Evolutionary conservation across 2,329 filamentous ascomycete genomes (phyloP).

Genomic region (Fusarium nematophilum): DNA sequence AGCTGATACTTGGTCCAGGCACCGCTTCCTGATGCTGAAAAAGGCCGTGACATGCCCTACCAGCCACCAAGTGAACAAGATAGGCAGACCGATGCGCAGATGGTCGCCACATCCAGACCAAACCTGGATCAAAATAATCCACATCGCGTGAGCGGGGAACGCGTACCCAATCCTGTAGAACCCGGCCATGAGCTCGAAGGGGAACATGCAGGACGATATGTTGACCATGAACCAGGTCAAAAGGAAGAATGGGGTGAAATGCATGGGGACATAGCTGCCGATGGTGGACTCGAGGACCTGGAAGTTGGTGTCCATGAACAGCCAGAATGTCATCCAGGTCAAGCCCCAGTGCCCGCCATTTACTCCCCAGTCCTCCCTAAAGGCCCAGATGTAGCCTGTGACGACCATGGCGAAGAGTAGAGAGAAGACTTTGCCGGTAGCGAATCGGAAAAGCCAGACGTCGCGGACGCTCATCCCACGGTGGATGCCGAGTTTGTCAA

Average conservation of each 20-base stretch:
- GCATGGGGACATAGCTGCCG: conserved; percentile 45
- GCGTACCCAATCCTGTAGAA: conserved; percentile 55
- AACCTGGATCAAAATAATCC: conserved; percentile 52
- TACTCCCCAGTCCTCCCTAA: conserved; percentile 55
- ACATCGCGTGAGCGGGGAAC: conserved; percentile 50
- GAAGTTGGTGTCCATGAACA: conserved; percentile 57
- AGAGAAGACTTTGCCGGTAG: conserved; percentile 47
- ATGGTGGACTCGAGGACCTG: conserved; percentile 52
- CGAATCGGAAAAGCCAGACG: conserved; percentile 40
- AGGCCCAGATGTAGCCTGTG: conserved; percentile 58
- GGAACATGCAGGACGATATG: conserved; percentile 50
- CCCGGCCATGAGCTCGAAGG: conserved; percentile 51
- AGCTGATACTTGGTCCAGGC: conserved; percentile 7
- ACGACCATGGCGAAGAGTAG: conserved; percentile 52
- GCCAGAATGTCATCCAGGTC: conserved; percentile 50
- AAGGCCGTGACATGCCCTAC: conserved; percentile 38
- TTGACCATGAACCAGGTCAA: conserved; percentile 57
- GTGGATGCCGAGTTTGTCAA: conserved; percentile 32
- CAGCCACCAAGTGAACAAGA: conserved; percentile 56
- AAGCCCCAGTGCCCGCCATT: conserved; percentile 42
- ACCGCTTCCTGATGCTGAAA: conserved; percentile 42
- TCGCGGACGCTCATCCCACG: conserved; percentile 37
- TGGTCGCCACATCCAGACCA: conserved; percentile 57
- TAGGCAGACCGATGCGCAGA: conserved; percentile 53
- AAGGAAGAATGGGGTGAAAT: conserved; percentile 55